phyloP scores from a whole-genome alignment of 768 basidiomycete species.

The Rhizopogon roseolus region DNA sequence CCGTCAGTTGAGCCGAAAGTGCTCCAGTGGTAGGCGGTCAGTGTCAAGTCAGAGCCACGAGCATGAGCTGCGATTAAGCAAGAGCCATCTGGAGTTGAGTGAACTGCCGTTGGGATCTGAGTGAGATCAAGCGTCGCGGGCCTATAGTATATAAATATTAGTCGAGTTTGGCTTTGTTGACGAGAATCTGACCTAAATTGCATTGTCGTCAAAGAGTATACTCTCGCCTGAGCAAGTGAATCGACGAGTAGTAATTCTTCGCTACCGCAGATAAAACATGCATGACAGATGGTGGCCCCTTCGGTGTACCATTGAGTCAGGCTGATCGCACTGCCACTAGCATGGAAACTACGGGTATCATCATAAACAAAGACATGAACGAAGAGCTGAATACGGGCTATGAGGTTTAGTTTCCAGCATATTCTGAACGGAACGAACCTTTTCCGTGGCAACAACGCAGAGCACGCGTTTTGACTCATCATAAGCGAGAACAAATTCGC shows the following conservation, averaged over 20 bases:
- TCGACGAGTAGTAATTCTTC: conserved; percentile 55
- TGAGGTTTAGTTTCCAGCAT: background rate
- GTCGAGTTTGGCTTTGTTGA: background rate
- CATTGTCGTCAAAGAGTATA: conserved; percentile 51
- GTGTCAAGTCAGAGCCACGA: conserved; percentile 7
- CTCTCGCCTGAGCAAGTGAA: conserved; percentile 33
- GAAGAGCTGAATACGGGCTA: conserved; percentile 17
- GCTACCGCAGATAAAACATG: conserved; percentile 42
- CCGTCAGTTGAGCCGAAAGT: conserved; percentile 51
- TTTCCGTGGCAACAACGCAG: conserved; percentile 37
- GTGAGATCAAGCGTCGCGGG: conserved; percentile 40
- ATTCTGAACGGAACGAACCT: conserved; percentile 21
- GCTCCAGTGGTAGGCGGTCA: conserved; percentile 49
- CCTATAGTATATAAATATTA: conserved; percentile 19
- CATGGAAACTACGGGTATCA: conserved; percentile 40
- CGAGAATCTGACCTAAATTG: conserved; percentile 42
- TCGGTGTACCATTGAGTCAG: conserved; percentile 39
- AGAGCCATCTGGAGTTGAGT: conserved; percentile 50
- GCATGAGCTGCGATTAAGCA: conserved; percentile 38
- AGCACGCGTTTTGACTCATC: conserved; percentile 50
- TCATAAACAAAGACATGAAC: conserved; percentile 46
- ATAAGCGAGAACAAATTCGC: conserved; percentile 41
- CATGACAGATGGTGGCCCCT: conserved; percentile 23
- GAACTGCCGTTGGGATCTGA: conserved; percentile 28
- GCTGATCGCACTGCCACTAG: conserved; percentile 34